Evolutionary conservation across 2,329 filamentous ascomycete species (phyloP).

Genomic region (Apiospora pterosperma): DNA sequence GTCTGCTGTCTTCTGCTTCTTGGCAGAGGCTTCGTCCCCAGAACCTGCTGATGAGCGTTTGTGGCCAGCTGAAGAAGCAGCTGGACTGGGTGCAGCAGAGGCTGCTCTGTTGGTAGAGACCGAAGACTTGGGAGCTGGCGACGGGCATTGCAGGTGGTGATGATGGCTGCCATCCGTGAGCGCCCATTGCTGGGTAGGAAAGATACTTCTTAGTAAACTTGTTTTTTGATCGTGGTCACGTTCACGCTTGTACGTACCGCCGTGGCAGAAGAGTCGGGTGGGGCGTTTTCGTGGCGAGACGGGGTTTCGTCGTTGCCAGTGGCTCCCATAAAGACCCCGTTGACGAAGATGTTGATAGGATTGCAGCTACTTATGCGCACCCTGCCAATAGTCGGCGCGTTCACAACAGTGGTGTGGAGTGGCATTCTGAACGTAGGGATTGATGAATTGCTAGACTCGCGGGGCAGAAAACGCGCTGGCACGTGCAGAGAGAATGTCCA

Average conservation of each 20-base stretch:
- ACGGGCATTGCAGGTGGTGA: background rate
- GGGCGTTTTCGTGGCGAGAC: background rate
- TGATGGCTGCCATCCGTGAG: background rate
- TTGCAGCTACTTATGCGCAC: conserved; percentile 18
- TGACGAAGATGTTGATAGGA: conserved; percentile 14
- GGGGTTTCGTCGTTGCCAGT: background rate
- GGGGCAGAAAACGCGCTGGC: background rate
- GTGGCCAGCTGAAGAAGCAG: background rate
- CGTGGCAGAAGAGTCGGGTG: background rate
- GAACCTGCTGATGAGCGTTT: background rate
- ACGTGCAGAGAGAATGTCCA: background rate
- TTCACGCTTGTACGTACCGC: background rate
- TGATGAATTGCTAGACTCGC: background rate
- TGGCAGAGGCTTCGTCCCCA: background rate
- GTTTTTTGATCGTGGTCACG: background rate
- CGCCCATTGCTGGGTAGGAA: background rate
- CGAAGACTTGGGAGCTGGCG: background rate
- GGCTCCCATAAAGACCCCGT: conserved; percentile 2
- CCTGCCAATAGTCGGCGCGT: conserved; percentile 8
- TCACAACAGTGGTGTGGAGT: background rate
- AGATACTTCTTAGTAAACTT: background rate
- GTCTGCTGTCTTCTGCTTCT: background rate
- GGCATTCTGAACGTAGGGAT: background rate
- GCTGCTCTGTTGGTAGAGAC: background rate
- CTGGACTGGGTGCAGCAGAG: background rate